Evolutionary conservation across 1,284 basidiomycete species (phyloP).

Genomic region (Moesziomyces globuligerus): DNA sequence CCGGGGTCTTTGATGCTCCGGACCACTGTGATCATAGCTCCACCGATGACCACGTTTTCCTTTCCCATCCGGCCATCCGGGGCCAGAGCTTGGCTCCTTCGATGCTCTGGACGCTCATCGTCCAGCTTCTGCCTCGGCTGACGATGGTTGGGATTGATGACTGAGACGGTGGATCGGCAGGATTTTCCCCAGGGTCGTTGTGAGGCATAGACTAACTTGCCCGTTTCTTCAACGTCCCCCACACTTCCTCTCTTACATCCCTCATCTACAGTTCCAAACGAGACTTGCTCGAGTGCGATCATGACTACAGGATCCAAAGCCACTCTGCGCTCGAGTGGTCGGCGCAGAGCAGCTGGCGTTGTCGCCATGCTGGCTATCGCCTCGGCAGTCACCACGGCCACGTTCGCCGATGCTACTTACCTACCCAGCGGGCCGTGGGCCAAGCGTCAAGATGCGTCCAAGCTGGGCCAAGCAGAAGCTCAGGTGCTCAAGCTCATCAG

Average conservation of each 20-base stretch:
- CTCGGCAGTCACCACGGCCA: constrained; percentile 6
- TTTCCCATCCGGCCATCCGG: neutral
- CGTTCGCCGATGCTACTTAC: constrained; percentile 7
- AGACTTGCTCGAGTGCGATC: neutral
- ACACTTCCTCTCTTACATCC: neutral
- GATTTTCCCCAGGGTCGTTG: neutral
- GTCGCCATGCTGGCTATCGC: constrained; percentile 13
- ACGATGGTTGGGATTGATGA: neutral
- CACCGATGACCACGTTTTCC: neutral
- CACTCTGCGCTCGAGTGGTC: neutral
- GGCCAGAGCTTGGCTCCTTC: neutral
- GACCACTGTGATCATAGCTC: neutral
- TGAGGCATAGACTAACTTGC: neutral
- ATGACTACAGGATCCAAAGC: neutral
- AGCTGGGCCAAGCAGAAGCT: constrained; percentile 3
- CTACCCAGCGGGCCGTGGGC: constrained; percentile 13
- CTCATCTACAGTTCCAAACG: neutral
- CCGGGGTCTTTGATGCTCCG: neutral
- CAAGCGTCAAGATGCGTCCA: constrained; percentile 19
- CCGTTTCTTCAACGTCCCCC: neutral
- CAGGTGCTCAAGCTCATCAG: constrained; percentile 34
- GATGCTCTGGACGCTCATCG: neutral
- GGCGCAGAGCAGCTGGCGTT: constrained; percentile 3
- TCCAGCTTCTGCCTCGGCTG: neutral
- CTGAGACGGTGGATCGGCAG: neutral